phyloP scores from a whole-genome alignment of 1,284 basidiomycete species.

The Schizopora paradoxa region DNA sequence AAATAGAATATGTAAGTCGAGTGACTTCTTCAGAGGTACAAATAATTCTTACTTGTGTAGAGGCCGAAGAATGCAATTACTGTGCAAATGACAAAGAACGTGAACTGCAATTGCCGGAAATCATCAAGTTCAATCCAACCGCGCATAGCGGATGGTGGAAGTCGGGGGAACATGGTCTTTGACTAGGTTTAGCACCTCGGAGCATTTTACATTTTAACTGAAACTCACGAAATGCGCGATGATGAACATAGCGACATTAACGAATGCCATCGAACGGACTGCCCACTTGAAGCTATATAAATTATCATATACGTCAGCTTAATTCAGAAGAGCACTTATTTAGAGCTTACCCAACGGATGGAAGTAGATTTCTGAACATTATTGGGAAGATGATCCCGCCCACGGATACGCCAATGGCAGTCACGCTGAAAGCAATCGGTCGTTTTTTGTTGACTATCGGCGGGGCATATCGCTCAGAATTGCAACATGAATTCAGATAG shows the following conservation, averaged over 20 bases:
- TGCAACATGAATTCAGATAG: neutral
- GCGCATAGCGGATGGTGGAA: neutral
- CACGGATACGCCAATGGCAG: slow-evolving; percentile 37
- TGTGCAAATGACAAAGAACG: slow-evolving; percentile 3
- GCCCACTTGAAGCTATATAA: slow-evolving; percentile 7
- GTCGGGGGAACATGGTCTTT: slow-evolving; percentile 2
- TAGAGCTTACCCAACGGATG: slow-evolving; percentile 1
- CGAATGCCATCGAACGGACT: slow-evolving; percentile 3
- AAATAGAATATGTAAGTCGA: neutral
- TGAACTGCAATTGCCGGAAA: neutral
- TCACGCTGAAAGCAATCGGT: slow-evolving; percentile 37
- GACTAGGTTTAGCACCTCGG: too few relatives aligned
- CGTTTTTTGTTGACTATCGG: slow-evolving; percentile 33
- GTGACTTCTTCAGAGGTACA: neutral
- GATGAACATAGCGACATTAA: slow-evolving; percentile 1
- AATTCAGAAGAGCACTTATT: neutral
- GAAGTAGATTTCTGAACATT: slow-evolving; percentile 36
- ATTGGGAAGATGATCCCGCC: slow-evolving; percentile 48
- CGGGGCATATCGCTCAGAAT: too few relatives aligned
- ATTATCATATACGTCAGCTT: neutral
- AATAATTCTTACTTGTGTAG: slow-evolving; percentile 7
- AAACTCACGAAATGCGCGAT: slow-evolving; percentile 3
- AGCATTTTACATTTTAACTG: too few relatives aligned
- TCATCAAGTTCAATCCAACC: too few relatives aligned
- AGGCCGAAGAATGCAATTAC: slow-evolving; percentile 7